Percentiles rank a stretch among this genome's conserved stretches.
Evolutionary conservation across 768 basidiomycete genomes (phyloP).

Genomic region (Suillus cothurnatus): DNA sequence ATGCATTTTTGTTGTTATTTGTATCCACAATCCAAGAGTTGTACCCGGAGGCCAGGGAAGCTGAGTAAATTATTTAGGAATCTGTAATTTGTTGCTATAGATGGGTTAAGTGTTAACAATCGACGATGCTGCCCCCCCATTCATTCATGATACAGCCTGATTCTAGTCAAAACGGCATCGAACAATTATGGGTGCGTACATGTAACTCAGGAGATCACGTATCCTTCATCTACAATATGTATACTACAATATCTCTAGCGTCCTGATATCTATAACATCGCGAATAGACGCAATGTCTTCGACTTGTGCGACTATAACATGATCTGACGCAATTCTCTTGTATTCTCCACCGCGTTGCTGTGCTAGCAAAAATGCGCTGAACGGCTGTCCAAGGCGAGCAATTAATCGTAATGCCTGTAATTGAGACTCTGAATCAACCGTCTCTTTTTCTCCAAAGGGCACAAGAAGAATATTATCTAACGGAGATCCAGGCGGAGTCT

Average conservation of each 20-base stretch:
- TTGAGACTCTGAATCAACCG: neutral
- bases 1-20: neutral
- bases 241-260: neutral
- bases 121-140: no score
- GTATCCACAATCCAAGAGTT: conserved; percentile 17
- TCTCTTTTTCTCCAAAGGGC: neutral
- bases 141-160: no score
- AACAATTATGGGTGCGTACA: neutral
- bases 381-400: neutral
- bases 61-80: conserved; percentile 5
- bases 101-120: neutral
- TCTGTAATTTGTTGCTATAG: neutral
- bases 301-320: neutral
- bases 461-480: neutral
- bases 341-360: neutral
- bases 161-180: no score
- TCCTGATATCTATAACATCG: neutral
- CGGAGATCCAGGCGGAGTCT: neutral
- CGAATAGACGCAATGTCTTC: neutral
- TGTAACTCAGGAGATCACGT: neutral
- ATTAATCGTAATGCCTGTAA: neutral
- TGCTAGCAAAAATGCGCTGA: neutral
- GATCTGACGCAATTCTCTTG: neutral
- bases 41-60: conserved; percentile 42
- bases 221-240: neutral